These are phyloP conservation scores for Emergomyces africanus DNA, from an alignment of 2,329 filamentous ascomycete species.

Conservation along the genomic window DNA sequence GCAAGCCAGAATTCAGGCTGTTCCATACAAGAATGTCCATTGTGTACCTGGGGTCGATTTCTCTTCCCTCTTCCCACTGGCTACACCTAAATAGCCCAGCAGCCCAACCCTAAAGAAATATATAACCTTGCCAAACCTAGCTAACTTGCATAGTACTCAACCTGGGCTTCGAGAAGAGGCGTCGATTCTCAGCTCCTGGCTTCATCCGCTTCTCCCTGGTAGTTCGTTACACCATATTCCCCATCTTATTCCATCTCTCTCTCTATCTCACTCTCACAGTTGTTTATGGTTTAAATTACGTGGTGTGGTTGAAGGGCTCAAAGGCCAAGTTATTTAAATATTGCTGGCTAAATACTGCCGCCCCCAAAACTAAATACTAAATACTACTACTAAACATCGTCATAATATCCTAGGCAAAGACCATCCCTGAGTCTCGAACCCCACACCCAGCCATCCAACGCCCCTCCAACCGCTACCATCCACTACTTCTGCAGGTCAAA, in stretches of 20 bases:
- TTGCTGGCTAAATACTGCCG: neutral
- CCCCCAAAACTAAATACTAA: neutral
- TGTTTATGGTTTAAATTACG: neutral
- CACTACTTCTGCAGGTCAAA: neutral
- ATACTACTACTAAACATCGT: too few relatives aligned
- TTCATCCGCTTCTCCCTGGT: neutral
- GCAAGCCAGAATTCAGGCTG: neutral
- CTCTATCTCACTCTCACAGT: neutral
- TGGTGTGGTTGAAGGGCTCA: neutral
- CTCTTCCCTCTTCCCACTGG: neutral
- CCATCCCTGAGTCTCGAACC: neutral
- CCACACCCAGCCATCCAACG: constrained; percentile 1
- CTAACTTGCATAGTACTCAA: neutral
- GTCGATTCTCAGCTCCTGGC: neutral
- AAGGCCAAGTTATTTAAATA: neutral
- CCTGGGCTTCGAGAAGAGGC: neutral
- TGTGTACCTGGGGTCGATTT: neutral
- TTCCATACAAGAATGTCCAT: neutral
- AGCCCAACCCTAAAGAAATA: neutral
- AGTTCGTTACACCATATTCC: neutral
- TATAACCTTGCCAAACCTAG: neutral
- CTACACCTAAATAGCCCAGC: neutral
- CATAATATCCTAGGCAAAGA: neutral
- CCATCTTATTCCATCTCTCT: neutral
- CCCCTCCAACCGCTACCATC: neutral